These are phyloP conservation scores for Pleurotus platypus DNA, from an alignment of 768 basidiomycete species.

Conservation along the genomic window DNA sequence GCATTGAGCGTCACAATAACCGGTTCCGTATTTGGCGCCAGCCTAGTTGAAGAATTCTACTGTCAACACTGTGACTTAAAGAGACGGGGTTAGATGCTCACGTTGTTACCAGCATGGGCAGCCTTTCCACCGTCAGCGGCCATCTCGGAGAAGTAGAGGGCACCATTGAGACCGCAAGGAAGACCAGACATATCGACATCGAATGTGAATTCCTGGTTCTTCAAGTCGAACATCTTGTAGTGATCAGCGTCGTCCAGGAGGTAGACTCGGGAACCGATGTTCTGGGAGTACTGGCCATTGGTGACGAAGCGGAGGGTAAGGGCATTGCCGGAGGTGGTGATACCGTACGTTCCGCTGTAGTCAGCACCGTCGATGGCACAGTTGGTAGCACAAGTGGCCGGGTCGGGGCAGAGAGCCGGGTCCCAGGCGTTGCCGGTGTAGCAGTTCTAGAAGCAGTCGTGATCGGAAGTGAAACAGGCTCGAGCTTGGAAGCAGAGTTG, in stretches of 20 bases:
- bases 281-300: constrained; percentile 4
- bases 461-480: not conserved
- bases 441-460: constrained; percentile 12
- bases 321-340: constrained; percentile 27
- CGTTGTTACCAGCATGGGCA: constrained; percentile 6
- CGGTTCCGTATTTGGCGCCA: constrained; percentile 26
- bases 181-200: constrained; percentile 58
- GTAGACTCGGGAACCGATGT: constrained; percentile 7
- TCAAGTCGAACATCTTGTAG: constrained; percentile 37
- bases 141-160: constrained; percentile 18
- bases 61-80: not conserved
- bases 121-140: not conserved
- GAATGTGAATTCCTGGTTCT: constrained; percentile 60
- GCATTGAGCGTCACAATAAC: constrained; percentile 29
- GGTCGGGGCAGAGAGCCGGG: constrained; percentile 30
- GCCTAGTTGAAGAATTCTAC: constrained; percentile 18
- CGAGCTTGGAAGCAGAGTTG: not conserved
- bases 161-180: constrained; percentile 19
- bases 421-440: constrained; percentile 41
- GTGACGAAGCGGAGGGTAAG: constrained; percentile 31
- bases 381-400: constrained; percentile 10
- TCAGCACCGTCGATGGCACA: constrained; percentile 20
- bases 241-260: not conserved
- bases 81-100: not conserved
- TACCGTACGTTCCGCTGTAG: constrained; percentile 32